These are phyloP conservation scores for Claviceps fusiformis DNA, from an alignment of 2,329 filamentous ascomycete genomes.

Conservation along the genomic window DNA sequence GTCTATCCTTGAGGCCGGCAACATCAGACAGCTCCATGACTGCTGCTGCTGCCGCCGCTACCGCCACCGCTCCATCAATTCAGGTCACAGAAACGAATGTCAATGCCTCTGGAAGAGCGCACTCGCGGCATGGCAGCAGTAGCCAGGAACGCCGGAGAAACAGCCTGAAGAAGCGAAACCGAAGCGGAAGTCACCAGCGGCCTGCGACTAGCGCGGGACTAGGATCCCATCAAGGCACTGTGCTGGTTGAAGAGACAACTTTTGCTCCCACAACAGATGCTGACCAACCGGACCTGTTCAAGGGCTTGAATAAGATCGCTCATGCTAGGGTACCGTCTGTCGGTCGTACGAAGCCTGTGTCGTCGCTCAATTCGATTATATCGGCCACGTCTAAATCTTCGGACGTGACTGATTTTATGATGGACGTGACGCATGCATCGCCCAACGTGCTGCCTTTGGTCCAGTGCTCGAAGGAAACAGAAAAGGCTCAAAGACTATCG, in stretches of 20 bases:
- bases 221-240: conserved; percentile 22
- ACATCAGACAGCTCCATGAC: conserved; percentile 30
- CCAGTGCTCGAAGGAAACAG: conserved; percentile 40
- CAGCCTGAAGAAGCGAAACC: conserved; percentile 39
- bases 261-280: conserved; percentile 34
- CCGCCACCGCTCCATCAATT: conserved; percentile 49
- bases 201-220: conserved; percentile 28
- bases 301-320: conserved; percentile 25
- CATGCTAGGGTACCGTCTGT: conserved; percentile 26
- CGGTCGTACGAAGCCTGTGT: conserved; percentile 27
- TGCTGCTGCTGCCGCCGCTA: conserved; percentile 6
- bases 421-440: conserved; percentile 29
- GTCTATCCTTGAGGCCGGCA: conserved; percentile 15
- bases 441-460: conserved; percentile 36
- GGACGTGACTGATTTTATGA: conserved; percentile 25
- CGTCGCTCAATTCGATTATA: conserved; percentile 32
- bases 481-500: conserved; percentile 33
- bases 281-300: conserved; percentile 30
- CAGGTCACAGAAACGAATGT: conserved; percentile 59
- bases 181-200: conserved; percentile 34
- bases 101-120: conserved; percentile 14
- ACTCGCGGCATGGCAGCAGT: conserved; percentile 22
- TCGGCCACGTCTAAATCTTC: conserved; percentile 27
- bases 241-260: conserved; percentile 36
- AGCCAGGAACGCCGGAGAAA: conserved; percentile 26